phyloP scores from a whole-genome alignment of 306 rosid genomes.

The Albizia julibrissin region DNA sequence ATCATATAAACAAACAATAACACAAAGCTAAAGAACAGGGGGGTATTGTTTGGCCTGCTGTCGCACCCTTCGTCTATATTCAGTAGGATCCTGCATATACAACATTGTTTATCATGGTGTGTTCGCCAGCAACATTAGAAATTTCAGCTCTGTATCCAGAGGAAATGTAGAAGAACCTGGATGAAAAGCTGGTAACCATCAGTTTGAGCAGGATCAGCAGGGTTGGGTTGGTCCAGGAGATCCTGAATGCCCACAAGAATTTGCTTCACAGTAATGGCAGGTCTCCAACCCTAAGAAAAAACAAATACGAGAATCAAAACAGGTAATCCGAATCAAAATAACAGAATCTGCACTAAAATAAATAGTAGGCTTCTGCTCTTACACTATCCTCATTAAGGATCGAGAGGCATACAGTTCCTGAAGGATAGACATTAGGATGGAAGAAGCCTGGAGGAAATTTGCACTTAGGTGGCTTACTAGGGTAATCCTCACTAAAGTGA shows the following conservation, averaged over 20 bases:
- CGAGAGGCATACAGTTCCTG: conserved; percentile 39
- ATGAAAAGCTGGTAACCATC: conserved; percentile 38
- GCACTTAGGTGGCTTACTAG: conserved; percentile 39
- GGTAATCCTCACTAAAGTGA: conserved; percentile 29
- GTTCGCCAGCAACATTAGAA: neutral
- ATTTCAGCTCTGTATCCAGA: neutral
- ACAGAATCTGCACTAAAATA: neutral
- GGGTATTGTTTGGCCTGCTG: conserved; percentile 37
- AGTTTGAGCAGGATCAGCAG: conserved; percentile 36
- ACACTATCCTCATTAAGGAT: conserved; percentile 37
- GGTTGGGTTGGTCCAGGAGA: conserved; percentile 37
- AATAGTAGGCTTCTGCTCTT: neutral
- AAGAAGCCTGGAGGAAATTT: conserved; percentile 36
- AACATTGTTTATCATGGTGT: neutral
- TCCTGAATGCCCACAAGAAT: conserved; percentile 41
- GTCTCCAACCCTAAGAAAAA: conserved; percentile 31
- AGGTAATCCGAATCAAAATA: neutral
- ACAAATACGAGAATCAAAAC: neutral
- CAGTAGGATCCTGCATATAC: conserved; percentile 23
- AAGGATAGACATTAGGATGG: conserved; percentile 38
- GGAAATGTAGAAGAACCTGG: conserved; percentile 21
- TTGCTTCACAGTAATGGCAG: conserved; percentile 33
- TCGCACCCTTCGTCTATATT: conserved; percentile 34
- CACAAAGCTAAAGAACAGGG: conserved; percentile 14
- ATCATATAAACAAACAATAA: neutral